Conservation (phyloP, 2,329 filamentous ascomycete species). For the Phyllosticta capitalensis region DNA sequence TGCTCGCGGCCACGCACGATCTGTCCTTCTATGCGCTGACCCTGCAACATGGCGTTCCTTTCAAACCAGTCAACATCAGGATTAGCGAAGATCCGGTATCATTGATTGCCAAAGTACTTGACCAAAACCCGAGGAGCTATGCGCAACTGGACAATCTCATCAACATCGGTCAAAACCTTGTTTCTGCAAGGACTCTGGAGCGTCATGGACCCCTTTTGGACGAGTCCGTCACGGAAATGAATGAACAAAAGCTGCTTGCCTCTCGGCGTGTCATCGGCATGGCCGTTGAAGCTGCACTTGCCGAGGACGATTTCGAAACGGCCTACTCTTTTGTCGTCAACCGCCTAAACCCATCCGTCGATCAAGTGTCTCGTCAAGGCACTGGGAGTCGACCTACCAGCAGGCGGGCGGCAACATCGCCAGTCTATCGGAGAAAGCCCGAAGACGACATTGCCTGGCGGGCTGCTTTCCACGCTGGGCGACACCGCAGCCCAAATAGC, state of each 20-base stretch:
- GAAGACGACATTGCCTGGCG: conserved; percentile 65
- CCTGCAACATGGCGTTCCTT: conserved; percentile 69
- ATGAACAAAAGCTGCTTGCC: conserved; percentile 32
- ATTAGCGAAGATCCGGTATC: conserved; percentile 66
- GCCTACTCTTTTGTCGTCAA: conserved; percentile 77
- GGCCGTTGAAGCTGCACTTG: conserved; percentile 68
- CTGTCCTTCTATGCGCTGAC: conserved; percentile 69
- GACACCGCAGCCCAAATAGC: conserved; percentile 43
- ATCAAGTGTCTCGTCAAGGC: not conserved
- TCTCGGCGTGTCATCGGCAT: conserved; percentile 65
- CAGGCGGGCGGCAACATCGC: not conserved
- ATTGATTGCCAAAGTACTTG: conserved; percentile 62
- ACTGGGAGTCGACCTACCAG: not conserved
- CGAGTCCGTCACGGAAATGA: conserved; percentile 6
- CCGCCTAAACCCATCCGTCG: conserved; percentile 38
- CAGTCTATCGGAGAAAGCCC: conserved; percentile 18
- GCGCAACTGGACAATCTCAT: conserved; percentile 65
- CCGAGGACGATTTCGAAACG: conserved; percentile 74
- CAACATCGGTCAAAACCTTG: conserved; percentile 57
- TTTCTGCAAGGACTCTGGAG: conserved; percentile 44
- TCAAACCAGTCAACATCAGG: conserved; percentile 68
- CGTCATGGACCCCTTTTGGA: conserved; percentile 16
- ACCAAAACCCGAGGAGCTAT: conserved; percentile 66
- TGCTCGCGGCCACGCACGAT: conserved; percentile 64
- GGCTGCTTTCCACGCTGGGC: conserved; percentile 68